Conservation (phyloP, 306 rosid species). For the Rosa persica region DNA sequence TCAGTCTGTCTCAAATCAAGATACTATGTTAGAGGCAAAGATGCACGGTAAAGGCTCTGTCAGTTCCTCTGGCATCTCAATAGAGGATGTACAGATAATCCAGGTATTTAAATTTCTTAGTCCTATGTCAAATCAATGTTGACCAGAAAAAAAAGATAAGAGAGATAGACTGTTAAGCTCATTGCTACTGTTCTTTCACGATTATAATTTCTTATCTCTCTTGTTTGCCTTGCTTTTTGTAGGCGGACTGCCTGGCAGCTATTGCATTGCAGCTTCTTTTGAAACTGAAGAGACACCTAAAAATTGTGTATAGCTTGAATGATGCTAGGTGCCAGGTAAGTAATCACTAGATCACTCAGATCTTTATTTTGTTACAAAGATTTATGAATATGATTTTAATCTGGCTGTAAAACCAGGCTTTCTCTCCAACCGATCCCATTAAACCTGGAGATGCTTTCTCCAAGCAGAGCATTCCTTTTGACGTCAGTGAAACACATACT, state of each 20-base stretch:
- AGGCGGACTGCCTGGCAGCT: conserved; percentile 81
- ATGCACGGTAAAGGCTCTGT: conserved; percentile 27
- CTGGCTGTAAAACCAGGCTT: conserved; percentile 55
- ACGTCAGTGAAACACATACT: conserved; percentile 55
- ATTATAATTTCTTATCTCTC: background rate
- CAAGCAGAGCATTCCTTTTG: conserved; percentile 70
- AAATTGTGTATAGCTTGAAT: conserved; percentile 73
- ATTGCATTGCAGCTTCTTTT: conserved; percentile 88
- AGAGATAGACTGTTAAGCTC: background rate
- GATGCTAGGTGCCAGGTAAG: conserved; percentile 93
- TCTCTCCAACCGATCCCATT: conserved; percentile 73
- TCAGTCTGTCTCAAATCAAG: conserved; percentile 37
- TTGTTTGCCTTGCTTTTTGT: conserved; percentile 29
- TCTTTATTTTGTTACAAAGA: conserved; percentile 9
- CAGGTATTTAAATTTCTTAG: conserved; percentile 53
- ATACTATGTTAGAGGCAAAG: conserved; percentile 38
- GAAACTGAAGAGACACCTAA: conserved; percentile 92
- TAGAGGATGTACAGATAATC: conserved; percentile 66
- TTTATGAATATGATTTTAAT: conserved; percentile 1
- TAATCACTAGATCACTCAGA: conserved; percentile 7
- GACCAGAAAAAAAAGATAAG: background rate
- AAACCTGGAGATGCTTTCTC: conserved; percentile 86
- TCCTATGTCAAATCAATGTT: background rate
- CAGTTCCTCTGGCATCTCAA: conserved; percentile 46
- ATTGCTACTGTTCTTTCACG: background rate